A percentile compares a stretch with the other conserved stretches of the same genome.
Evolutionary conservation across 768 basidiomycete species (phyloP).

Genomic region (Podaxis sp.): DNA sequence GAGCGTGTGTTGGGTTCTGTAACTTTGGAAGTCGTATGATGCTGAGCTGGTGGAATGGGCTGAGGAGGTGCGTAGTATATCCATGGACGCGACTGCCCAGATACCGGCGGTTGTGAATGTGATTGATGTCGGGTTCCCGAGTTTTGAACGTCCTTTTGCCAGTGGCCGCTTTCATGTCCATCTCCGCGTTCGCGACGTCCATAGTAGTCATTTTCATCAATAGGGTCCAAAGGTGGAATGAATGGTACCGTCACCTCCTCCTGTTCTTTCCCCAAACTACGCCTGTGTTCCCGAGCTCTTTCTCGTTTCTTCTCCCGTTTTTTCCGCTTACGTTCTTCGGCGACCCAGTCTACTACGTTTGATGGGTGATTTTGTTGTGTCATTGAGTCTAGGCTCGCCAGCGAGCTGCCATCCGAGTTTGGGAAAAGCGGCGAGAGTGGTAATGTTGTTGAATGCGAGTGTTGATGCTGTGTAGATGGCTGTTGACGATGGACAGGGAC

Average conservation of each 20-base stretch:
- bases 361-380: not conserved
- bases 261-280: not conserved
- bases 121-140: not conserved
- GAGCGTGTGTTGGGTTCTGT: not conserved
- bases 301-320: slow-evolving; percentile 5
- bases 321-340: not conserved
- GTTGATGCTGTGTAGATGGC: not conserved
- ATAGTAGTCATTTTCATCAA: not conserved
- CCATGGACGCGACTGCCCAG: not conserved
- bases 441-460: not conserved
- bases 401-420: no score
- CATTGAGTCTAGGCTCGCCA: not conserved
- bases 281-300: not conserved
- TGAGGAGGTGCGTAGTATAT: not conserved
- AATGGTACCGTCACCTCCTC: not conserved
- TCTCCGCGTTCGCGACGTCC: no score
- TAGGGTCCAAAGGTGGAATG: not conserved
- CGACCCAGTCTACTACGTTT: not conserved
- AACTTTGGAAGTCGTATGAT: not conserved
- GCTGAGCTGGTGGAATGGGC: not conserved
- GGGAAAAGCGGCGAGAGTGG: not conserved
- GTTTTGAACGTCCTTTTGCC: not conserved
- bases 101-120: not conserved
- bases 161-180: not conserved
- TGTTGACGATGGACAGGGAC: not conserved